Conservation (phyloP, 352 stramenopile genomes). For the Pythium graminicola region DNA sequence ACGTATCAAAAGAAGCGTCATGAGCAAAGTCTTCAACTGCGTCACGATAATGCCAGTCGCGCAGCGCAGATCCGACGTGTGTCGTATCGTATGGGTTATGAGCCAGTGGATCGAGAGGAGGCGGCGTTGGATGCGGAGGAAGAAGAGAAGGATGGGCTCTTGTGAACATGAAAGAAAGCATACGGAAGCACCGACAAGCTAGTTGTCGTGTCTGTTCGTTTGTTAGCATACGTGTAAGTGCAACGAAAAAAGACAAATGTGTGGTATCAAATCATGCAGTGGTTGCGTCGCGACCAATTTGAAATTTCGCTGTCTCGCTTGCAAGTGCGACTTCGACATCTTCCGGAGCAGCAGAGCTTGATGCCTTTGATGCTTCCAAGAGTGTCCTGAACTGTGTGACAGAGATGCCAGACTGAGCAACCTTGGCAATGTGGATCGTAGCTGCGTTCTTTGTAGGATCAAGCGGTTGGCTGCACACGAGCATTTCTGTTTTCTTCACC, state of each 20-base stretch:
- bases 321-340: conserved; percentile 9
- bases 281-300: neutral
- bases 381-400: conserved; percentile 24
- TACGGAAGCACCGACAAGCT: neutral
- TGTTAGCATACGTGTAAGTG: neutral
- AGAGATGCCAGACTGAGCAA: conserved; percentile 38
- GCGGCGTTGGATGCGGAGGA: conserved; percentile 26
- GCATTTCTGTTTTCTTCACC: conserved; percentile 55
- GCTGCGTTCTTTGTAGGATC: neutral
- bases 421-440: conserved; percentile 36
- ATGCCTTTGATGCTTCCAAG: neutral
- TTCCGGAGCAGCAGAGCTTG: conserved; percentile 1
- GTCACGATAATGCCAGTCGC: conserved; percentile 48
- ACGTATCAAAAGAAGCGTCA: conserved; percentile 56
- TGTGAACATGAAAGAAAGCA: conserved; percentile 26
- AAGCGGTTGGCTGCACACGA: conserved; percentile 37
- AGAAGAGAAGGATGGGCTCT: conserved; percentile 50
- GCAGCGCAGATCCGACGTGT: conserved; percentile 69
- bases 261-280: conserved; percentile 1
- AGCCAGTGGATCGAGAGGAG: conserved; percentile 10
- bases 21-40: conserved; percentile 41
- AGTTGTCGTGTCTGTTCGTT: neutral
- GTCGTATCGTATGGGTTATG: conserved; percentile 63
- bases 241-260: neutral
- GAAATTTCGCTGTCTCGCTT: neutral